These are phyloP conservation scores for Aspergillus ochraceoroseus DNA, from an alignment of 2,329 filamentous ascomycete species.

Conservation along the genomic window DNA sequence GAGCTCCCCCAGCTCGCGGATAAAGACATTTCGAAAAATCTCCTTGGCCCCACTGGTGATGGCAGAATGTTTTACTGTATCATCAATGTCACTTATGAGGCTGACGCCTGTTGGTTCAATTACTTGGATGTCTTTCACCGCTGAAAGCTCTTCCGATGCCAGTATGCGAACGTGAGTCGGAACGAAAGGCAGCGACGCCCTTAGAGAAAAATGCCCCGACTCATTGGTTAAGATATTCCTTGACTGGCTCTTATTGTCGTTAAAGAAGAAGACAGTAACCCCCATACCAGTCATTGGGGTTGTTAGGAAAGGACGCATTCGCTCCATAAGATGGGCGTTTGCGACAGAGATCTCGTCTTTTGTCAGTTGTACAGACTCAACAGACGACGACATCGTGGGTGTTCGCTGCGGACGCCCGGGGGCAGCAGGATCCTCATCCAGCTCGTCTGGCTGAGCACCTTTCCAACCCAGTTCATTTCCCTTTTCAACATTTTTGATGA, in stretches of 20 bases:
- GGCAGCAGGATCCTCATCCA: slow-evolving; percentile 22
- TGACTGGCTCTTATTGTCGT: slow-evolving; percentile 74
- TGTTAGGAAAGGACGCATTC: slow-evolving; percentile 83
- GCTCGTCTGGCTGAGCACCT: slow-evolving; percentile 53
- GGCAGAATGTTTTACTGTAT: slow-evolving; percentile 93
- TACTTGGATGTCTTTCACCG: slow-evolving; percentile 69
- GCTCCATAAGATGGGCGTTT: slow-evolving; percentile 81
- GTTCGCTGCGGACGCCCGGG: slow-evolving; percentile 36
- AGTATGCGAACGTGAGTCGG: slow-evolving; percentile 85
- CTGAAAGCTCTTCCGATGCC: slow-evolving; percentile 77
- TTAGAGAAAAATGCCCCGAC: slow-evolving; percentile 77
- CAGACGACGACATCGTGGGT: slow-evolving; percentile 49
- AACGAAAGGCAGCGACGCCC: slow-evolving; percentile 79
- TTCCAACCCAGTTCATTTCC: slow-evolving; percentile 66
- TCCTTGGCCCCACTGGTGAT: slow-evolving; percentile 82
- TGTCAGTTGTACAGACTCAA: slow-evolving; percentile 49
- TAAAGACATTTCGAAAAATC: slow-evolving; percentile 94
- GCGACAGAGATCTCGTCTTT: slow-evolving; percentile 71
- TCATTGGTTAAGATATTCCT: slow-evolving; percentile 81
- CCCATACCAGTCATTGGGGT: slow-evolving; percentile 71
- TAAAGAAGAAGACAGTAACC: slow-evolving; percentile 93
- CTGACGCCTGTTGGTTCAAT: slow-evolving; percentile 78
- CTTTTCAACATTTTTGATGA: slow-evolving; percentile 65
- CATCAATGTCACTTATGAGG: slow-evolving; percentile 94
- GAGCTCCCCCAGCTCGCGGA: slow-evolving; percentile 75